phyloP scores from a whole-genome alignment of 2,329 filamentous ascomycete species.

The Sphaerulina populicola region DNA sequence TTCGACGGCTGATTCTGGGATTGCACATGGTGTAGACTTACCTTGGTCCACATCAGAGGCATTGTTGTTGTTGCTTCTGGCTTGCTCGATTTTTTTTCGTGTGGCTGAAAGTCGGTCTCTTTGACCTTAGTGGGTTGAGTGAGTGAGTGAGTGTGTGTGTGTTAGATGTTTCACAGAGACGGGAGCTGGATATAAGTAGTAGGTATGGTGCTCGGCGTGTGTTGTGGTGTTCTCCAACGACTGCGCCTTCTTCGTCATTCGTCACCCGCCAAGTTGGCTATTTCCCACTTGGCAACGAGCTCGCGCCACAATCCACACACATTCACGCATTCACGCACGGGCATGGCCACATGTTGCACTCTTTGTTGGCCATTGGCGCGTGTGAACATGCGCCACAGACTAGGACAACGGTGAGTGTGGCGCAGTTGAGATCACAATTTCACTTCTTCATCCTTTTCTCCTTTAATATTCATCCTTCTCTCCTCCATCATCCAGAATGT shows the following conservation, averaged over 20 bases:
- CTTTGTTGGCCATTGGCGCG: background rate
- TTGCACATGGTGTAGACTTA: background rate
- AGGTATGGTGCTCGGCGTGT: background rate
- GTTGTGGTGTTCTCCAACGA: background rate
- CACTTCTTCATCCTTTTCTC: too few relatives aligned
- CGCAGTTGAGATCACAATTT: background rate
- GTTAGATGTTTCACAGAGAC: background rate
- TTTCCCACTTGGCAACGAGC: background rate
- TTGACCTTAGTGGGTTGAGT: background rate
- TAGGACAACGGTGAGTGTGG: background rate
- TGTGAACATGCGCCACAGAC: background rate
- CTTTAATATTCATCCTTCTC: too few relatives aligned
- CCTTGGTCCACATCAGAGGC: slow-evolving; percentile 44
- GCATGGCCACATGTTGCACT: background rate
- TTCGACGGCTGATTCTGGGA: too few relatives aligned
- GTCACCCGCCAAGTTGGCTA: background rate
- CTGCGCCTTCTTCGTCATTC: background rate
- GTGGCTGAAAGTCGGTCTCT: background rate
- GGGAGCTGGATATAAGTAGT: background rate
- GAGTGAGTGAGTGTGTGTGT: background rate
- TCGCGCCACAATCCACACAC: background rate
- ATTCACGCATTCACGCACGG: background rate
- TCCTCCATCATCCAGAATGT: too few relatives aligned
- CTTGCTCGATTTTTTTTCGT: background rate
- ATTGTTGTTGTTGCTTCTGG: slow-evolving; percentile 25